Evolutionary conservation across 2,329 filamentous ascomycete genomes (phyloP).

Genomic region (Grosmannia penicillata): DNA sequence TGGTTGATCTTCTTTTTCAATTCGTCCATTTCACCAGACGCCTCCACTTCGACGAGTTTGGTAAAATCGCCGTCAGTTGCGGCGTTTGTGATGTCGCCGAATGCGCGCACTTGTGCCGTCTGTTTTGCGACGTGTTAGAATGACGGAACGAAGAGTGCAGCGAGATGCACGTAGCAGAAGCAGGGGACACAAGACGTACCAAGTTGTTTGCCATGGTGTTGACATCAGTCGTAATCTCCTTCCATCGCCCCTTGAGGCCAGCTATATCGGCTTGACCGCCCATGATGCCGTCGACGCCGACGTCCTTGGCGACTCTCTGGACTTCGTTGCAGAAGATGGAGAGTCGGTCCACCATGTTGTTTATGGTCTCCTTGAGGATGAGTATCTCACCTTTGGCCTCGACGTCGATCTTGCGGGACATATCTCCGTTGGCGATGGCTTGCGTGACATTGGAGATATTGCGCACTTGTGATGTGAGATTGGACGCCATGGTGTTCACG

Average conservation of each 20-base stretch:
- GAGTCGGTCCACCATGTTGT: slow-evolving; percentile 93
- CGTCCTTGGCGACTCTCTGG: slow-evolving; percentile 88
- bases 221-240: slow-evolving; percentile 93
- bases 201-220: slow-evolving; percentile 74
- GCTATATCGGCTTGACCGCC: slow-evolving; percentile 91
- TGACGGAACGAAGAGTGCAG: neutral
- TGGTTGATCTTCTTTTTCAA: slow-evolving; percentile 98
- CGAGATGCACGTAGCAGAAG: neutral
- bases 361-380: slow-evolving; percentile 89
- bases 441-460: slow-evolving; percentile 90
- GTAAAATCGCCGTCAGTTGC: slow-evolving; percentile 96
- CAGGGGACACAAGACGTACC: slow-evolving; percentile 21
- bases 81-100: slow-evolving; percentile 95
- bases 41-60: slow-evolving; percentile 90
- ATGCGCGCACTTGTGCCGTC: slow-evolving; percentile 93
- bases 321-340: slow-evolving; percentile 95
- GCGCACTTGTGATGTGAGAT: slow-evolving; percentile 61
- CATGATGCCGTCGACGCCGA: slow-evolving; percentile 97
- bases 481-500: slow-evolving; percentile 63
- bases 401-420: slow-evolving; percentile 91
- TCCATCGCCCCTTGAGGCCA: slow-evolving; percentile 88
- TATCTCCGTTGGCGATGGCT: slow-evolving; percentile 87
- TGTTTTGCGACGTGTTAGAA: slow-evolving; percentile 37
- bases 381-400: slow-evolving; percentile 91
- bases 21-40: slow-evolving; percentile 97